Conservation (phyloP, 768 basidiomycete genomes). For the Porphyrellus cyaneotinctus region DNA sequence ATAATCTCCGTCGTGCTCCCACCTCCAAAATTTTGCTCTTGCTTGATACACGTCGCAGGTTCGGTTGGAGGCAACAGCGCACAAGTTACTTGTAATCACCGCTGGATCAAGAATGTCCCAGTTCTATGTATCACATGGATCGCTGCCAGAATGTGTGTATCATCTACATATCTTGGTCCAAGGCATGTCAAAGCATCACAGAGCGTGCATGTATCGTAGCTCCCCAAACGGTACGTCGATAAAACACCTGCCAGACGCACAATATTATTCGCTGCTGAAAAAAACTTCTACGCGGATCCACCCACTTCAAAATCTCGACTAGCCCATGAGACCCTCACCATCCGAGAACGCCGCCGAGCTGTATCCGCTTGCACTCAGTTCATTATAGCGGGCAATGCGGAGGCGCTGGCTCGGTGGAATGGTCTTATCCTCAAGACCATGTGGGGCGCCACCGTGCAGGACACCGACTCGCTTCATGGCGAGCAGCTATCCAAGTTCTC, state of each 20-base stretch:
- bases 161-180: conserved; percentile 2
- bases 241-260: neutral
- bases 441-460: conserved; percentile 49
- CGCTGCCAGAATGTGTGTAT: neutral
- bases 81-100: neutral
- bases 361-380: conserved; percentile 45
- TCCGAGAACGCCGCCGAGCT: conserved; percentile 57
- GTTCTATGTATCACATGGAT: too few species aligned
- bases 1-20: neutral
- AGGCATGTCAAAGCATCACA: conserved; percentile 10
- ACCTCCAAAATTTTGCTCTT: too few species aligned
- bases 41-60: neutral
- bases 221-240: neutral
- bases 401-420: conserved; percentile 73
- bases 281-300: neutral
- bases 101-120: neutral
- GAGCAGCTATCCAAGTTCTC: conserved; percentile 18
- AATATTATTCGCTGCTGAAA: conserved; percentile 2
- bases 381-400: conserved; percentile 62
- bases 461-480: conserved; percentile 57
- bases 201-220: conserved; percentile 15
- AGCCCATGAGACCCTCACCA: conserved; percentile 49
- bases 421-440: conserved; percentile 54
- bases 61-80: neutral
- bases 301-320: neutral